A percentile compares a stretch with the other conserved stretches of the same genome.
phyloP scores from a whole-genome alignment of 768 basidiomycete genomes.

The Termitomyces sp. region DNA sequence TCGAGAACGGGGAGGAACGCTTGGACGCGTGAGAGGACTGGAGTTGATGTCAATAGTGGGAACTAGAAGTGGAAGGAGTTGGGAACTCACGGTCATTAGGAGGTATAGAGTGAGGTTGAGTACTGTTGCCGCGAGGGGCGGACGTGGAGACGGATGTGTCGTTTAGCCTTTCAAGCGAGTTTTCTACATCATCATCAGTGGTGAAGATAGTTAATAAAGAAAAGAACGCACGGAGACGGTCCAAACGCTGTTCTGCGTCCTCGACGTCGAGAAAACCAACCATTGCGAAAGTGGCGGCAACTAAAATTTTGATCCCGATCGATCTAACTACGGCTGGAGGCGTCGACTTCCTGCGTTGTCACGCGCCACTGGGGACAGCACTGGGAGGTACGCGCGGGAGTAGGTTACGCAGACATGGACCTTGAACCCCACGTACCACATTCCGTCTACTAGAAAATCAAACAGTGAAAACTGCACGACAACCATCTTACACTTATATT shows the following conservation, averaged over 20 bases:
- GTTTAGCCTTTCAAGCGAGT: conserved; percentile 1
- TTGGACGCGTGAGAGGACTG: conserved; percentile 65
- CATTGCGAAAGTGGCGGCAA: background rate
- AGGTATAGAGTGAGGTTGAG: conserved; percentile 22
- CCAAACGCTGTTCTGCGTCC: conserved; percentile 1
- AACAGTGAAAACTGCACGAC: background rate
- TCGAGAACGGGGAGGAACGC: conserved; percentile 67
- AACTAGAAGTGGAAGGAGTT: background rate
- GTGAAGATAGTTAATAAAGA: background rate
- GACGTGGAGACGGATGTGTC: background rate
- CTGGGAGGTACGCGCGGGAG: too few relatives aligned
- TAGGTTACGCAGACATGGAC: too few relatives aligned
- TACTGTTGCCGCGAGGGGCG: background rate
- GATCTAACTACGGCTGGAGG: too few relatives aligned
- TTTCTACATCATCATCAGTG: background rate
- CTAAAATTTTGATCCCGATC: conserved; percentile 3
- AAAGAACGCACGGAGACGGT: background rate
- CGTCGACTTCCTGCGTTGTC: too few relatives aligned
- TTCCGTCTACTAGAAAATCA: too few relatives aligned
- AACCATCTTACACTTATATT: background rate
- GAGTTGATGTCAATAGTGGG: background rate
- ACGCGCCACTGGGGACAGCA: too few relatives aligned
- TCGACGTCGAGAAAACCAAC: conserved; percentile 3
- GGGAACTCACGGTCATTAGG: conserved; percentile 42
- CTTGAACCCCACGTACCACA: too few relatives aligned